Conservation (phyloP, 2,329 filamentous ascomycete genomes). For the Nectriaceae sp. region DNA sequence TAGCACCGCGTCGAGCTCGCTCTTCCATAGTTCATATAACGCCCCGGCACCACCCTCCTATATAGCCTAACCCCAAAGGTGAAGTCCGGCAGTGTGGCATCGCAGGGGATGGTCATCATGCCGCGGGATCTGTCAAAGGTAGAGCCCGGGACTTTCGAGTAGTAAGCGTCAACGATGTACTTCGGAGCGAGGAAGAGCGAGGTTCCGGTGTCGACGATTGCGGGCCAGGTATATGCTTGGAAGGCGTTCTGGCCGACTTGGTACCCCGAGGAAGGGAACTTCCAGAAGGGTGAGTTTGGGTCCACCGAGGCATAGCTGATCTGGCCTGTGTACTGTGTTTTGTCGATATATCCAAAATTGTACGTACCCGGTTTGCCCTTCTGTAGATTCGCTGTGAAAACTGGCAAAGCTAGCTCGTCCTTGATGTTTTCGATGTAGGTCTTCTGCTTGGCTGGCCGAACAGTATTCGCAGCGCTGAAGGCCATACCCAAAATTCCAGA, state of each 20-base stretch:
- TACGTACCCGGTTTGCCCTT: slow-evolving; percentile 37
- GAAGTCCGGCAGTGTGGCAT: slow-evolving; percentile 47
- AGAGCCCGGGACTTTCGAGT: slow-evolving; percentile 55
- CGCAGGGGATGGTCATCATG: slow-evolving; percentile 62
- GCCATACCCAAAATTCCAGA: slow-evolving; percentile 40
- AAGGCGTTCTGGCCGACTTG: slow-evolving; percentile 43
- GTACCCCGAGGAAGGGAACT: slow-evolving; percentile 59
- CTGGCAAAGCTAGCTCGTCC: slow-evolving; percentile 26
- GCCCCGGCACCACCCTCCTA: slow-evolving; percentile 36
- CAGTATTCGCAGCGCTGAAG: slow-evolving; percentile 34
- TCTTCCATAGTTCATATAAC: slow-evolving; percentile 40
- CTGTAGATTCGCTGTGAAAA: slow-evolving; percentile 40
- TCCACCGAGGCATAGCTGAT: slow-evolving; percentile 58
- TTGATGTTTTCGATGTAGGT: slow-evolving; percentile 41
- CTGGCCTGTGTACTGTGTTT: slow-evolving; percentile 54
- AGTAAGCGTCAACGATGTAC: slow-evolving; percentile 59
- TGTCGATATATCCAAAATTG: slow-evolving; percentile 54
- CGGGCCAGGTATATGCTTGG: slow-evolving; percentile 39
- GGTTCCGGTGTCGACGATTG: slow-evolving; percentile 72
- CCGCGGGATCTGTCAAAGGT: slow-evolving; percentile 45
- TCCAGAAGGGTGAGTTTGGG: slow-evolving; percentile 60
- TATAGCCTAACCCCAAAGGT: slow-evolving; percentile 37
- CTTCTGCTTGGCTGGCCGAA: slow-evolving; percentile 31
- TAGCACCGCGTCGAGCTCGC: slow-evolving; percentile 33
- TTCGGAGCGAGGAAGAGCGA: slow-evolving; percentile 63